Evolutionary conservation across 139 green algal genomes (phyloP).

Genomic region (Volvox reticuliferus): DNA sequence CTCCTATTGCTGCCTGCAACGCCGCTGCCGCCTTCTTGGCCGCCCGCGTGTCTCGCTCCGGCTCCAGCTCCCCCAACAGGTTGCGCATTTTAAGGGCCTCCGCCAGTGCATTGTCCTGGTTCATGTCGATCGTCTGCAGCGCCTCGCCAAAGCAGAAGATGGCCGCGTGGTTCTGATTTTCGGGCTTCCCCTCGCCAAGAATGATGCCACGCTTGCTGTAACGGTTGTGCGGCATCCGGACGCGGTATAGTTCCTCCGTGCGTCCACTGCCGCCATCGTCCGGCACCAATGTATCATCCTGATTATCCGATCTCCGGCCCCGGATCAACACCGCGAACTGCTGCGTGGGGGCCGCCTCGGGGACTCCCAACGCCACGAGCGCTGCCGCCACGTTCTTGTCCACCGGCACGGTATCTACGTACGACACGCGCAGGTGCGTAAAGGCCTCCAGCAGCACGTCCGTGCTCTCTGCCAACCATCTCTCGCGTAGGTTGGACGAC

Average conservation of each 20-base stretch:
- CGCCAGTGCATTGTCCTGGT: slow-evolving; percentile 87
- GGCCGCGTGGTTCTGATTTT: slow-evolving; percentile 89
- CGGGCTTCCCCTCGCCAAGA: slow-evolving; percentile 87
- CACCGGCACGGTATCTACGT: neutral
- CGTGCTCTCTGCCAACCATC: slow-evolving; percentile 42
- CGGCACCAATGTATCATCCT: no score
- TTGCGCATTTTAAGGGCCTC: slow-evolving; percentile 88
- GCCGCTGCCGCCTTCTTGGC: neutral
- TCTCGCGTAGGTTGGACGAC: slow-evolving; percentile 26
- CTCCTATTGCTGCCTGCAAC: neutral
- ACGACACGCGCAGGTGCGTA: slow-evolving; percentile 37
- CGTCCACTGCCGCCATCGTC: neutral
- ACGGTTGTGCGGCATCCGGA: slow-evolving; percentile 76
- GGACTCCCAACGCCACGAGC: neutral
- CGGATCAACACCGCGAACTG: slow-evolving; percentile 40
- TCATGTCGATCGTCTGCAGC: slow-evolving; percentile 91
- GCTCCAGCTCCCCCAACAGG: slow-evolving; percentile 38
- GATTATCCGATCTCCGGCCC: neutral
- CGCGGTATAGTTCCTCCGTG: slow-evolving; percentile 53
- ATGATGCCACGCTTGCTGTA: slow-evolving; percentile 54
- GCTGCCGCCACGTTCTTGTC: neutral
- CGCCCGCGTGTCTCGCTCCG: neutral
- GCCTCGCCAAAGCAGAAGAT: slow-evolving; percentile 82
- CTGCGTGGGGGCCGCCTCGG: neutral
- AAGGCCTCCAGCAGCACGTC: slow-evolving; percentile 50